Evolutionary conservation across 2,329 filamentous ascomycete genomes (phyloP).

Genomic region (Elsinoe arachidis): DNA sequence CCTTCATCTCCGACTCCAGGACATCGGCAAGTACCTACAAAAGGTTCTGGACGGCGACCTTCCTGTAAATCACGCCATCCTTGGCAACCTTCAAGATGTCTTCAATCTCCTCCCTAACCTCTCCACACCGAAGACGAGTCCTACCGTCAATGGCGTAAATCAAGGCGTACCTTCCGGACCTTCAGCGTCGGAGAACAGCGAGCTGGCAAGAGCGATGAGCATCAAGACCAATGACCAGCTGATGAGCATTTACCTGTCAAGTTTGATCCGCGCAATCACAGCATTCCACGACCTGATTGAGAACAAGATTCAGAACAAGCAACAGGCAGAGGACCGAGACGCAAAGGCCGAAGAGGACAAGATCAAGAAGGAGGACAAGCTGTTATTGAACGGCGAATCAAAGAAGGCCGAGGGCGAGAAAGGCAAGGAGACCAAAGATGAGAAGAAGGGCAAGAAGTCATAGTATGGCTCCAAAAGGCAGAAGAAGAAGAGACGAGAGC

Average conservation of each 20-base stretch:
- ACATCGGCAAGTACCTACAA: slow-evolving; percentile 91
- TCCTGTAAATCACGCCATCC: slow-evolving; percentile 92
- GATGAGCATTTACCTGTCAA: slow-evolving; percentile 96
- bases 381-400: slow-evolving; percentile 46
- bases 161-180: slow-evolving; percentile 41
- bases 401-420: slow-evolving; percentile 42
- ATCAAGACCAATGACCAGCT: slow-evolving; percentile 99
- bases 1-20: slow-evolving; percentile 83
- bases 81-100: slow-evolving; percentile 97
- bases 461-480: slow-evolving; percentile 21
- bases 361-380: slow-evolving; percentile 54
- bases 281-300: slow-evolving; percentile 99
- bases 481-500: slow-evolving; percentile 41
- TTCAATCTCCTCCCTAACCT: slow-evolving; percentile 98
- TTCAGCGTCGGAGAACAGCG: slow-evolving; percentile 57
- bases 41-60: slow-evolving; percentile 90
- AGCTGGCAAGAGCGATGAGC: slow-evolving; percentile 93
- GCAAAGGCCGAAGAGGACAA: slow-evolving; percentile 58
- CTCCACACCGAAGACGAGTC: slow-evolving; percentile 63
- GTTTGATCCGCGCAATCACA: slow-evolving; percentile 92
- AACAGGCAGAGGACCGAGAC: slow-evolving; percentile 94
- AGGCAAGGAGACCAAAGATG: slow-evolving; percentile 43
- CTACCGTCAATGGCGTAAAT: slow-evolving; percentile 43
- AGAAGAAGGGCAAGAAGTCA: slow-evolving; percentile 47
- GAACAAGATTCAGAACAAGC: slow-evolving; percentile 99